Percentiles rank a stretch among this genome's conserved stretches.
Conservation (phyloP, 2,329 filamentous ascomycete genomes). For the Ustulina deusta region DNA sequence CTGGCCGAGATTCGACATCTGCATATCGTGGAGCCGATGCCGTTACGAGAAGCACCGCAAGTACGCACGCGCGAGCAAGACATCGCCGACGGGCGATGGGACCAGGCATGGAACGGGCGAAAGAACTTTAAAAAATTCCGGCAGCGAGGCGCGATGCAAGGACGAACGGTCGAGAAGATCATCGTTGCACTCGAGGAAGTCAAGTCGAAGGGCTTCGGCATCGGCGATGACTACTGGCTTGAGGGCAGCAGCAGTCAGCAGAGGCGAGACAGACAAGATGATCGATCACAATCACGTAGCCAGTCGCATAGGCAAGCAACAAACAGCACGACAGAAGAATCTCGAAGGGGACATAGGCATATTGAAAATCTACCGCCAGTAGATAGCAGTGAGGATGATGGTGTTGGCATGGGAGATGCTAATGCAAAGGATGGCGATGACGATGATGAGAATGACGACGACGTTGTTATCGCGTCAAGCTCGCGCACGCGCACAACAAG, state of each 20-base stretch:
- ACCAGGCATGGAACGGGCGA: conserved; percentile 90
- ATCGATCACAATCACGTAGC: conserved; percentile 43
- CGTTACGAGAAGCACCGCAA: conserved; percentile 62
- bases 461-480: conserved; percentile 38
- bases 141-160: conserved; percentile 64
- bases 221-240: conserved; percentile 83
- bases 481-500: conserved; percentile 50
- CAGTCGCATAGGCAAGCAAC: conserved; percentile 40
- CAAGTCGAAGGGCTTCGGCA: conserved; percentile 76
- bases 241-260: conserved; percentile 57
- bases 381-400: conserved; percentile 46
- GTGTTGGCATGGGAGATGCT: conserved; percentile 37
- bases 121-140: conserved; percentile 96
- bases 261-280: conserved; percentile 48
- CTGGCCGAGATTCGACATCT: conserved; percentile 79
- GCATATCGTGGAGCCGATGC: conserved; percentile 81
- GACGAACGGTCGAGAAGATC: conserved; percentile 58
- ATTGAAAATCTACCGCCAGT: conserved; percentile 37
- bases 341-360: conserved; percentile 30
- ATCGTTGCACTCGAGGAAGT: conserved; percentile 80
- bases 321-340: conserved; percentile 2
- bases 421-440: conserved; percentile 46
- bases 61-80: conserved; percentile 62
- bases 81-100: conserved; percentile 74
- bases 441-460: conserved; percentile 42